These are phyloP conservation scores for Xylaria castorea DNA, from an alignment of 495 filamentous ascomycete species.

Conservation along the genomic window DNA sequence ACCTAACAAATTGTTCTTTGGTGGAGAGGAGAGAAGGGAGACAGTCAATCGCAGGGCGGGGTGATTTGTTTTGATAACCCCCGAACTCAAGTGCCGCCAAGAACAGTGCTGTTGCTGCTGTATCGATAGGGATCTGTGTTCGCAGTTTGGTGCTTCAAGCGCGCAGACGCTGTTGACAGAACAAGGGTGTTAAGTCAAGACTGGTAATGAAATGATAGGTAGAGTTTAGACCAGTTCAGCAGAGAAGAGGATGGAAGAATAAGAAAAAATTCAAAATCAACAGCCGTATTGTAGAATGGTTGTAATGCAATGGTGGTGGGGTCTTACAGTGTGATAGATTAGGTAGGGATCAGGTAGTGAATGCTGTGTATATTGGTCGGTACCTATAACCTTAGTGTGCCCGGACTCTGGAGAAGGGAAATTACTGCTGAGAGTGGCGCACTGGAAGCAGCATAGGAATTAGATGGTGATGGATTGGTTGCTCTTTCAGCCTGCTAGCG, in stretches of 20 bases:
- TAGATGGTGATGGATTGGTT: slow-evolving; percentile 30
- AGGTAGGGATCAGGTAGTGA: neutral
- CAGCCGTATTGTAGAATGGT: neutral
- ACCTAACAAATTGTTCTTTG: slow-evolving; percentile 32
- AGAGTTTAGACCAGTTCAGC: neutral
- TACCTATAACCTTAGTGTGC: neutral
- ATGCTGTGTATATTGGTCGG: neutral
- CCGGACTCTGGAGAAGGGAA: slow-evolving; percentile 26
- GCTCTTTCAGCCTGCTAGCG: slow-evolving; percentile 41
- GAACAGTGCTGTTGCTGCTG: slow-evolving; percentile 33
- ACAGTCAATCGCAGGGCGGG: slow-evolving; percentile 42
- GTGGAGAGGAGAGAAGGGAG: slow-evolving; percentile 43
- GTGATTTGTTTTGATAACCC: slow-evolving; percentile 45
- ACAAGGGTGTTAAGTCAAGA: neutral
- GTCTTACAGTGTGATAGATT: slow-evolving; percentile 5
- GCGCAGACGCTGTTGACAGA: neutral
- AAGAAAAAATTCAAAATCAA: slow-evolving; percentile 9
- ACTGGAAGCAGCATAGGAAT: slow-evolving; percentile 44
- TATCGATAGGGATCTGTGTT: slow-evolving; percentile 25
- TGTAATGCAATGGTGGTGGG: neutral
- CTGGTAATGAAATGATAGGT: neutral
- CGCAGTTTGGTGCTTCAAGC: neutral
- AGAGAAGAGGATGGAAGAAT: slow-evolving; percentile 9
- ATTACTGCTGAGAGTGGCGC: slow-evolving; percentile 27
- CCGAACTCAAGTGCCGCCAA: slow-evolving; percentile 30